Evolutionary conservation across 257 asterid genomes (phyloP).

Genomic region (Linderniella brevidens): DNA sequence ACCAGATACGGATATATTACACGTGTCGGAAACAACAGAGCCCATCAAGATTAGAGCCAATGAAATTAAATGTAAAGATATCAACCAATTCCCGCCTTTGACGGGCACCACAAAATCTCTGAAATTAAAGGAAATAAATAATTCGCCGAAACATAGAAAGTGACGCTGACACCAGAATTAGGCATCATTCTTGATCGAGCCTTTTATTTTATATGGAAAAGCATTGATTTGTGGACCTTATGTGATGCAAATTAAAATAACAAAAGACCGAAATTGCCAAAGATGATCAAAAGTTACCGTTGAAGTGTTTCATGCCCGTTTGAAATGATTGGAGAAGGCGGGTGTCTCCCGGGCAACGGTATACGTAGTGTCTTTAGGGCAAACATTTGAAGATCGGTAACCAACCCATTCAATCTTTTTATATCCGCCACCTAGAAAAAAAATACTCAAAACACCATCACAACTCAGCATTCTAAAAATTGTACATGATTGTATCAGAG

Average conservation of each 20-base stretch:
- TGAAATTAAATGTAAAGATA: no score
- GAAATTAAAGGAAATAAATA: no score
- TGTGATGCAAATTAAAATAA: no score
- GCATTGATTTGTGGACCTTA: no score
- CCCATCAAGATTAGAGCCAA: no score
- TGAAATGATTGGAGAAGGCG: constrained; percentile 51
- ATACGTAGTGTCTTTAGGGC: constrained; percentile 66
- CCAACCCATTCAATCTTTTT: constrained; percentile 70
- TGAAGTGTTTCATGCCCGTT: constrained; percentile 25
- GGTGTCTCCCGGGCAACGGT: constrained; percentile 83
- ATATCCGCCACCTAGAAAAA: constrained; percentile 64
- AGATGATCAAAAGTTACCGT: constrained; percentile 21
- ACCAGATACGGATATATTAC: no score
- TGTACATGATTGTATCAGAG: background rate
- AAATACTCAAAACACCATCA: constrained; percentile 9
- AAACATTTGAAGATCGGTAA: constrained; percentile 81
- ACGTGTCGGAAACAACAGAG: no score
- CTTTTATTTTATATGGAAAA: no score
- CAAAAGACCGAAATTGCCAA: constrained; percentile 7
- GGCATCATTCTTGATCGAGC: constrained; percentile 6
- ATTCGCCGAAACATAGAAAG: background rate
- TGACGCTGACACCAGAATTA: background rate
- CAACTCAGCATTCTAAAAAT: constrained; percentile 7
- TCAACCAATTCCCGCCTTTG: no score
- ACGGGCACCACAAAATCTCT: no score